These are phyloP conservation scores for Puccinellia tenuiflora DNA, from an alignment of 176 grass and related monocot genomes.

Conservation along the genomic window DNA sequence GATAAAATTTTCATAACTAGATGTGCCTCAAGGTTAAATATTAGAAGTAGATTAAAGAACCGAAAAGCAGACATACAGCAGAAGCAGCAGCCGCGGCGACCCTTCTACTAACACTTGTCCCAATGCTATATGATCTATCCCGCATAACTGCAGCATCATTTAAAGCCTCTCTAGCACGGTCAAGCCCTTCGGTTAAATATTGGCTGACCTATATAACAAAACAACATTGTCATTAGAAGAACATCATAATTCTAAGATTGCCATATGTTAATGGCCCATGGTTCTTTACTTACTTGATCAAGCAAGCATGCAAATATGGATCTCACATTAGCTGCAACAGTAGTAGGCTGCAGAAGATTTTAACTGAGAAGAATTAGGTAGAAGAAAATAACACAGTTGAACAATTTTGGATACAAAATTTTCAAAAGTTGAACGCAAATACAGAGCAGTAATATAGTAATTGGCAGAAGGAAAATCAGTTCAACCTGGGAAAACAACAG, in stretches of 20 bases:
- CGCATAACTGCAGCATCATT: conserved; percentile 76
- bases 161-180: conserved; percentile 84
- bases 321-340: conserved; percentile 75
- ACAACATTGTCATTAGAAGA: conserved; percentile 16
- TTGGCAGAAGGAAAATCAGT: conserved; percentile 14
- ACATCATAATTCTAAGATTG: conserved; percentile 8
- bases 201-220: conserved; percentile 64
- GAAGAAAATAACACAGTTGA: neutral
- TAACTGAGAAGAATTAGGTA: neutral
- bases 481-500: conserved; percentile 86
- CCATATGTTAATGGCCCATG: neutral
- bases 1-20: neutral
- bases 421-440: neutral
- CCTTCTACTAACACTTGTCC: conserved; percentile 93
- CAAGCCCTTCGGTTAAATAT: conserved; percentile 97
- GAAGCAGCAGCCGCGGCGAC: conserved; percentile 83
- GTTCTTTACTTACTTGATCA: conserved; percentile 77
- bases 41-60: conserved; percentile 3
- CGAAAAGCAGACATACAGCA: conserved; percentile 50
- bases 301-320: conserved; percentile 90
- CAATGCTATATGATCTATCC: conserved; percentile 76
- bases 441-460: conserved; percentile 1
- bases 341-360: conserved; percentile 60
- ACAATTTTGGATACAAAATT: neutral
- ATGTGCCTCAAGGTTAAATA: conserved; percentile 2